Evolutionary conservation across 345 rosid species (phyloP).

Genomic region (Gossypium anomalum): DNA sequence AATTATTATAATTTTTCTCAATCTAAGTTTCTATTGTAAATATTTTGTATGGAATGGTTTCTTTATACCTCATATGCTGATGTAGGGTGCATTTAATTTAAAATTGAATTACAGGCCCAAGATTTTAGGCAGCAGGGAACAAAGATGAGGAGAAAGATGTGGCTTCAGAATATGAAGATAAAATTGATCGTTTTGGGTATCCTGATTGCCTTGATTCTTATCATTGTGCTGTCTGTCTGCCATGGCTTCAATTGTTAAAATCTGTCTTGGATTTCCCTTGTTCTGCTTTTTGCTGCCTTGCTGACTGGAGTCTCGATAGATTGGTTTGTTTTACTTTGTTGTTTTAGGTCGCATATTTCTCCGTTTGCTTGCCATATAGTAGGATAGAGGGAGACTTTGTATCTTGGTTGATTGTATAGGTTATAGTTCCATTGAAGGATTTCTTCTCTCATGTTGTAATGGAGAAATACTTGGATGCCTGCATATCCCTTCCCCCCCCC

Average conservation of each 20-base stretch:
- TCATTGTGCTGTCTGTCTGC: conserved; percentile 67
- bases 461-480: background rate
- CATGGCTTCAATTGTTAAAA: conserved; percentile 69
- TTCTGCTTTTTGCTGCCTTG: conserved; percentile 18
- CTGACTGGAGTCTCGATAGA: conserved; percentile 22
- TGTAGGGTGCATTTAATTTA: background rate
- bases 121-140: conserved; percentile 92
- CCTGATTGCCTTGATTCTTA: conserved; percentile 60
- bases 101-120: conserved; percentile 58
- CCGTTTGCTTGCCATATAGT: conserved; percentile 10
- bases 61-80: background rate
- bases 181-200: conserved; percentile 76
- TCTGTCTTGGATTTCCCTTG: conserved; percentile 13
- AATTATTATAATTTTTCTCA: background rate
- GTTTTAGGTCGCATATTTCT: conserved; percentile 13
- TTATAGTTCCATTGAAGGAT: conserved; percentile 13
- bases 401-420: conserved; percentile 36
- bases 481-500: background rate
- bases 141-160: conserved; percentile 82
- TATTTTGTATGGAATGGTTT: background rate
- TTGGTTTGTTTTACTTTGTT: conserved; percentile 9
- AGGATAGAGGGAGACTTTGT: conserved; percentile 23
- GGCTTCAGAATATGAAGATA: conserved; percentile 92
- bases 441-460: conserved; percentile 14
- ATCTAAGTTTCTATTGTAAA: background rate